A percentile compares a stretch with the other conserved stretches of the same genome.
phyloP scores from a whole-genome alignment of 805 yeast genomes.

The Priceomyces melissophilus region DNA sequence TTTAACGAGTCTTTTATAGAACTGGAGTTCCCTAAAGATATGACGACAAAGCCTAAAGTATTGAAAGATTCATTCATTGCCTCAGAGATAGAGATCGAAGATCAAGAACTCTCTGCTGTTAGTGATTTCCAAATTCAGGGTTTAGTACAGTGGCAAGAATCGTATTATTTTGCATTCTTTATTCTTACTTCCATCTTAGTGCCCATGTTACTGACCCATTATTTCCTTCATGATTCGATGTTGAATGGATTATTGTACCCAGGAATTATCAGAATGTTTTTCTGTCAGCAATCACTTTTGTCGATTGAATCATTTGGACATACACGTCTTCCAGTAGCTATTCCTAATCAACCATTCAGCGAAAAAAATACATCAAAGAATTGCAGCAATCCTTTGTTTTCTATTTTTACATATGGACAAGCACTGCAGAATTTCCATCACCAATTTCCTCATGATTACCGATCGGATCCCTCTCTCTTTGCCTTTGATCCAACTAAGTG shows the following conservation, averaged over 20 bases:
- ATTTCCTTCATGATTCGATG: conserved; percentile 27
- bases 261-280: conserved; percentile 67
- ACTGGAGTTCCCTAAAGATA: conserved; percentile 28
- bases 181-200: conserved; percentile 26
- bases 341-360: conserved; percentile 48
- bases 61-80: conserved; percentile 3
- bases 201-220: conserved; percentile 26
- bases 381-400: conserved; percentile 55
- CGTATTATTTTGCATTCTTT: conserved; percentile 23
- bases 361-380: conserved; percentile 67
- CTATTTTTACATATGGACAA: conserved; percentile 78
- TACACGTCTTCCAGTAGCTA: conserved; percentile 54
- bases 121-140: conserved; percentile 15
- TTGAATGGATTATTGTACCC: conserved; percentile 53
- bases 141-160: conserved; percentile 36
- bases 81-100: conserved; percentile 2
- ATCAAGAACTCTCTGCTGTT: conserved; percentile 10
- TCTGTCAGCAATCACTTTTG: conserved; percentile 78
- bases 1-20: conserved; percentile 35
- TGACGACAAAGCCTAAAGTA: conserved; percentile 26
- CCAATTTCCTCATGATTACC: conserved; percentile 88
- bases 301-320: conserved; percentile 84
- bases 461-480: conserved; percentile 68
- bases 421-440: conserved; percentile 93
- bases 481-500: conserved; percentile 88